A percentile compares a stretch with the other conserved stretches of the same genome.
These are phyloP conservation scores for Saitozyma podzolica DNA, from an alignment of 768 basidiomycete species.

Conservation along the genomic window DNA sequence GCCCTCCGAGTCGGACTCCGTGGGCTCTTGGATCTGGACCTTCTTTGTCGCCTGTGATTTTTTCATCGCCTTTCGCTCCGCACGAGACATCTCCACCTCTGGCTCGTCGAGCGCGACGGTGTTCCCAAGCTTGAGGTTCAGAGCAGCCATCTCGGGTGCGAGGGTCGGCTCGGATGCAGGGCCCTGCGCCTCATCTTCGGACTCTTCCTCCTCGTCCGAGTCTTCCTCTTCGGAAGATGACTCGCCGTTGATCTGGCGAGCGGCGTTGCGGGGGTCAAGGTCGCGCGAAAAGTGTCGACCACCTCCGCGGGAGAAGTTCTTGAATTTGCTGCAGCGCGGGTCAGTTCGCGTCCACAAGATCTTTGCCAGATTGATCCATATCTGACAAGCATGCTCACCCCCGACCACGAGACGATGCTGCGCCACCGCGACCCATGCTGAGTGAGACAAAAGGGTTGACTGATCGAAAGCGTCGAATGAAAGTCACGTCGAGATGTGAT, in stretches of 20 bases:
- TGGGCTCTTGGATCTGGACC: constrained; percentile 42
- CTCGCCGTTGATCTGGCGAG: constrained; percentile 27
- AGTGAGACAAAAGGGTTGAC: background rate
- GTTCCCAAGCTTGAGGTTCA: constrained; percentile 54
- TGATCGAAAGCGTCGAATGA: background rate
- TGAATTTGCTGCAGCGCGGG: constrained; percentile 62
- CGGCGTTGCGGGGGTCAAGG: constrained; percentile 28
- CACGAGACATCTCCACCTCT: constrained; percentile 63
- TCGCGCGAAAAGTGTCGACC: constrained; percentile 75
- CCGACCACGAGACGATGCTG: constrained; percentile 44
- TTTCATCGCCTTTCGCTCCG: constrained; percentile 76
- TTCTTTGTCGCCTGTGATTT: constrained; percentile 64
- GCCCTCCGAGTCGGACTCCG: constrained; percentile 12
- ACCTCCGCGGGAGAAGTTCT: constrained; percentile 78
- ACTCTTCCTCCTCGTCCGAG: constrained; percentile 28
- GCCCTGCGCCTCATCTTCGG: constrained; percentile 54
- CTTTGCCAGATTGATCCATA: background rate
- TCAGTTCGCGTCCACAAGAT: background rate
- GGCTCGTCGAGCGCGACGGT: constrained; percentile 35
- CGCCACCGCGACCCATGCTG: constrained; percentile 45
- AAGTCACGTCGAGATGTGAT: too few relatives aligned
- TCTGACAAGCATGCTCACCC: constrained; percentile 32
- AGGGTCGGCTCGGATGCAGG: constrained; percentile 43
- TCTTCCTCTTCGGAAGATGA: constrained; percentile 31
- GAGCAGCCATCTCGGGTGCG: constrained; percentile 40